Evolutionary conservation across 139 green algal genomes (phyloP), one percentile per base, ranked within the genome.

Genomic region (Microglena sp.): DNA sequence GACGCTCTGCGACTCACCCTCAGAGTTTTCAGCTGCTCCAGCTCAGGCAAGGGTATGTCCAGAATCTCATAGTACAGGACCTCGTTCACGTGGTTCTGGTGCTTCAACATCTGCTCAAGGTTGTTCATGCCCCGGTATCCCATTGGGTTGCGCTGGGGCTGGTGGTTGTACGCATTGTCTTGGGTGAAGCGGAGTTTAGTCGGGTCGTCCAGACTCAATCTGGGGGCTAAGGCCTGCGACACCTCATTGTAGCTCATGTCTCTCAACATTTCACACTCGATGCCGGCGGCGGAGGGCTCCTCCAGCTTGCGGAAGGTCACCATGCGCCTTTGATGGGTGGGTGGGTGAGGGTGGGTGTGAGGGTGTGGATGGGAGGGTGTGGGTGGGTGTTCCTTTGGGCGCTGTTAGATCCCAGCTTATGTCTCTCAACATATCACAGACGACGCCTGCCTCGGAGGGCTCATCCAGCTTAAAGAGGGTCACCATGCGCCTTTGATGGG

Each of bases 21-120:
- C 30, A 87, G 34, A n/a, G 68, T 81, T 35, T 82, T 87, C 15
- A 84, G 64, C 64, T 71, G 64, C 71, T 87, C 80, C 58, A 95
- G 81, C 69, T 95, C 75, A 3, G 79, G 84, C 69, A 98, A 75
- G 0, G 90, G 93, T 61, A 97, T 77, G 74, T 98, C 92, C 46
- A 98, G 80, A 44, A 93, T 68, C 74, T 98, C 91, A 50, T 94
- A 98, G 73, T 92, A 98, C 29, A 98, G 67, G 1, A 78, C 84
- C 65, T 90, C 81, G 35, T 72, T 72, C 45, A 80, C 11, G 55
- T 61, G 55, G 26, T 24, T 15, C 40, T 15, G 11, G 15, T 50
- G 40, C 11, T 11, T 50, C 40, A 50, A 15, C 40, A 50, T 50
- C 40, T 50, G 40, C 15, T 50, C 40, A 11, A 50, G 40, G 11